Percentiles rank a stretch among this genome's conserved stretches.
Evolutionary conservation across 1,284 basidiomycete species (phyloP).

Genomic region (Cystobasidium slooffiae): DNA sequence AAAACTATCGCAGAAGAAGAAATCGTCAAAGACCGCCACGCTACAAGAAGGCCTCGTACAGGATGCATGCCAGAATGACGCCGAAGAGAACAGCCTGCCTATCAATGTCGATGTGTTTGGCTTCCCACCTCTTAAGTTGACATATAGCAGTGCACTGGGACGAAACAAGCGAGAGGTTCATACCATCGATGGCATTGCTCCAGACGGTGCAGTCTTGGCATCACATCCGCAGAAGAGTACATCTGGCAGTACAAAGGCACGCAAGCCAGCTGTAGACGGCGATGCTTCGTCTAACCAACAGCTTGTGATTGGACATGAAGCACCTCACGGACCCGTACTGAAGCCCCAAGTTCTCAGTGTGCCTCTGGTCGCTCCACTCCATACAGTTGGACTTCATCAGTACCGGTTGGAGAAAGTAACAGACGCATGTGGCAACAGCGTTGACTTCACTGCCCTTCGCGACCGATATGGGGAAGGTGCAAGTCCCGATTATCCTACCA

Average conservation of each 20-base stretch:
- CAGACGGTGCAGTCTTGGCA: conserved; percentile 30
- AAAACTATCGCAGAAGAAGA: not conserved
- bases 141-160: conserved; percentile 20
- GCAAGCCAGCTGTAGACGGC: conserved; percentile 16
- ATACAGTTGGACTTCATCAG: conserved; percentile 67
- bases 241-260: conserved; percentile 36
- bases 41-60: conserved; percentile 5
- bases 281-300: conserved; percentile 9
- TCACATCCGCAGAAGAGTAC: conserved; percentile 37
- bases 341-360: conserved; percentile 61
- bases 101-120: conserved; percentile 38
- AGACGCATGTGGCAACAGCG: conserved; percentile 73
- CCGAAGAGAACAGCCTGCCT: not conserved
- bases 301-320: conserved; percentile 20
- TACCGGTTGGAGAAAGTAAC: conserved; percentile 73
- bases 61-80: conserved; percentile 10
- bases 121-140: conserved; percentile 34
- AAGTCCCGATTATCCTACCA: conserved; percentile 12
- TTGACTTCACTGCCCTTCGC: conserved; percentile 55
- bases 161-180: conserved; percentile 2
- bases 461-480: conserved; percentile 30
- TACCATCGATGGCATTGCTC: conserved; percentile 41
- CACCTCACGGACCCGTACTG: conserved; percentile 46
- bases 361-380: conserved; percentile 69
- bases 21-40: not conserved